Base-by-base conservation (phyloP, 768 basidiomycete genomes). In the Dioszegia hungarica region DNA sequence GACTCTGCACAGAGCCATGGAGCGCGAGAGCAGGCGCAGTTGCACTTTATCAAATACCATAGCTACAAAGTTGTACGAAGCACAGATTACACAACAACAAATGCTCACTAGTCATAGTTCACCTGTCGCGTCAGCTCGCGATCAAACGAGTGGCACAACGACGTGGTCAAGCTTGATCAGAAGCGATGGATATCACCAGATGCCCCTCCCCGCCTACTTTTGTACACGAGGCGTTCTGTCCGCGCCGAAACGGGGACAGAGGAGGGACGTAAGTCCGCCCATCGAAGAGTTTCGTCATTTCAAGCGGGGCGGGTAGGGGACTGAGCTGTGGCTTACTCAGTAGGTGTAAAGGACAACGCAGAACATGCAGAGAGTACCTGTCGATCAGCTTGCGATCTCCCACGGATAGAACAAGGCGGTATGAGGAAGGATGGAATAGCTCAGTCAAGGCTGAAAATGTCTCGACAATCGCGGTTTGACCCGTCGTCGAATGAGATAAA, bases 401-500 rank as follows among this genome's bases (percentile, higher is more conserved):
- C 22, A 54, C 40, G 12, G 20, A 17, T 54, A 33, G 28, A 28
- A 29, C 37, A 14, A 40, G 39, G 5, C 27, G n/a, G 34, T 8
- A 51, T 47, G 28, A 44, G 29, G 28, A 37, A 20, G 31, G 19
- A 31, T 24, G n/a, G 17, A 22, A 50, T 50, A 44, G 70, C 70
- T 72, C 70, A 66, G 70, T 66, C 70, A 72, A 72, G 70, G 70
- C 70, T 72, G 70, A 72, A 68, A 62, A 43, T 72, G 56, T 67
- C 62, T 60, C 70, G 70, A 62, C 61, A 71, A 68, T 68, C 59
- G 53, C 62, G 60, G 60, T 38, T 22, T 19, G 51, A 46, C 25
- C 57, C 60, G 56, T 53, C 64, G 59, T 45, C 70, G 67, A 68
- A 72, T 66, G 62, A 66, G 61, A 66, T 66, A 66, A 67, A 67